Base-by-base conservation (phyloP, 169 alveolate genomes). In the Ichthyophthirius multifiliis region DNA sequence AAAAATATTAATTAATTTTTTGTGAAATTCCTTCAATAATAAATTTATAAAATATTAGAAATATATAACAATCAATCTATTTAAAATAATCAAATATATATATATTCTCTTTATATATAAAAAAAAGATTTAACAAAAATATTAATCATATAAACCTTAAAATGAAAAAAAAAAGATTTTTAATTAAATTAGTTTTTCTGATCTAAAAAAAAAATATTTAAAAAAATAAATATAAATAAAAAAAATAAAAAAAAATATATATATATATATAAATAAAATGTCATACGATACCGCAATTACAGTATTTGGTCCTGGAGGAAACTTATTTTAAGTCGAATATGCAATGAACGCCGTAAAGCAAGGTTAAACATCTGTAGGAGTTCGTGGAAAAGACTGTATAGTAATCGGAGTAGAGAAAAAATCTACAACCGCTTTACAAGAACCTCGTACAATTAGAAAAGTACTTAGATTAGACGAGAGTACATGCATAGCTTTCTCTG, bases 261-360 rank as follows among this genome's bases (percentile, higher is more conserved):
- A 12, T 15, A 10, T 30, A 65, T 32, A 20, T 32, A 37, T 43
- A 78, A 65, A 31, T 37, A 2, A 47, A 47, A 81, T 81, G 86
- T 67, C 93, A 76, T 98, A 99, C 97, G 99, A 99, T 94, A 95
- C 99, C 76, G 99, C 99, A 35, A 96, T 99, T 88, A 98, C 99
- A 62, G 99, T 98, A 65, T 99, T 99, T 90, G 97, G 99, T 77
- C 99, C 99, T 18, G 99, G 98, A 87, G 99, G 99, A 75, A 99
- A 98, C 90, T 93, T 98, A 45, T 94, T 97, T 91, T 99, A 99
- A 94, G 99, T 98, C 45, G 99, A 98, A 89, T 98, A 98, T 87
- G 99, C 99, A 47, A 94, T 97, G 92, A 99, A 98, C 89, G 99
- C 99, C 3, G 99, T 97, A 30, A 95, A 97, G 43, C 94, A 96